phyloP scores from a whole-genome alignment of 768 basidiomycete genomes.

The Ephemerocybe angulata region DNA sequence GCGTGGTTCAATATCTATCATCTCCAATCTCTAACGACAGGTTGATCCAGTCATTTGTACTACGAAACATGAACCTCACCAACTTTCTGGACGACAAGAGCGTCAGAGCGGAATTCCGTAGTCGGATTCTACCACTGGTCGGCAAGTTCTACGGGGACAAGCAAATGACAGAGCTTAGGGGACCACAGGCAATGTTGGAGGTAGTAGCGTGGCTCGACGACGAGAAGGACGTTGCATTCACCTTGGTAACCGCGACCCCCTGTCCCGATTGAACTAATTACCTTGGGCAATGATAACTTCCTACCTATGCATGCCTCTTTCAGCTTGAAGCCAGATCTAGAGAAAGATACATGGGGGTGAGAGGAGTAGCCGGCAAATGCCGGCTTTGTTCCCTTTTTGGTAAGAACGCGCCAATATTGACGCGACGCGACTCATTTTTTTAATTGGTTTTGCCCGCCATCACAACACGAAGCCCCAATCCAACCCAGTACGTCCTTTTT shows the following conservation, averaged over 20 bases:
- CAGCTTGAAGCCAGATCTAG: too few species aligned
- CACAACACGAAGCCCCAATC: too few species aligned
- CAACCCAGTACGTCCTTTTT: too few species aligned
- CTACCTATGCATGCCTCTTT: too few species aligned
- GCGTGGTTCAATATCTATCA: slow-evolving; percentile 3
- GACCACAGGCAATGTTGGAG: background rate
- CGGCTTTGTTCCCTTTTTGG: too few species aligned
- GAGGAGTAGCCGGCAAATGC: too few species aligned
- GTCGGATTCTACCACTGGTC: slow-evolving; percentile 5
- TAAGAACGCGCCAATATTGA: too few species aligned
- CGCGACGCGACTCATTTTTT: too few species aligned
- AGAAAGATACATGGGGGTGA: too few species aligned
- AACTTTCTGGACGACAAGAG: background rate
- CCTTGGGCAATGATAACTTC: too few species aligned
- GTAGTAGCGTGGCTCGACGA: slow-evolving; percentile 5
- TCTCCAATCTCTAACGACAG: background rate
- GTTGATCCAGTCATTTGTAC: slow-evolving; percentile 35
- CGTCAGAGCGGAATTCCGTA: background rate
- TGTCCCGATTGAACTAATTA: too few species aligned
- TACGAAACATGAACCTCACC: slow-evolving; percentile 37
- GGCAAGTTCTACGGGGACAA: background rate
- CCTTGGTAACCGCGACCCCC: background rate
- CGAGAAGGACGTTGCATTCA: background rate
- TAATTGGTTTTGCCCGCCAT: too few species aligned
- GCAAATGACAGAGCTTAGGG: background rate